Base-by-base conservation (phyloP, 306 rosid species). In the Arachis hypogaea region DNA sequence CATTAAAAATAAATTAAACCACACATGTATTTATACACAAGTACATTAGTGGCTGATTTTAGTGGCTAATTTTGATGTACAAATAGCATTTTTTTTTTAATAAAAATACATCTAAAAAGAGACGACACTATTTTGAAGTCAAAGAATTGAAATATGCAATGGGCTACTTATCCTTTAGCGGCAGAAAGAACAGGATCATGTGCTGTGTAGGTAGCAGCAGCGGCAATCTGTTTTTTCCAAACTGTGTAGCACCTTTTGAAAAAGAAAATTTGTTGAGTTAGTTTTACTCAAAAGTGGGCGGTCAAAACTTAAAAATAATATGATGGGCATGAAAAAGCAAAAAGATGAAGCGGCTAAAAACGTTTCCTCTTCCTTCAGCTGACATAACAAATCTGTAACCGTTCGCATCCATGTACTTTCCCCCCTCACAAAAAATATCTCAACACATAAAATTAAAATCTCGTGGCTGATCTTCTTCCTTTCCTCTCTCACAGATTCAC, bases 241-340 rank as follows among this genome's bases (percentile, higher is more conserved):
- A 22, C 28, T 22, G 28, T 22, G 28, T 22, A 22, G 28, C 28
- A 22, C 28, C 28, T 22, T 22, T 22, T 22, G 1, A 22, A 22
- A 22, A 22, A 22, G 28, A 22, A 22, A 22, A 22, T 22, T 22
- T 22, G 28, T 22, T 1, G 28, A 22, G 5, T 52, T 5, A 14
- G 58, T 52, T 52, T 52, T 52, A 52, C 58, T 14, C 7, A 52
- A 49, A 49, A 14, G 56, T 12, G 58, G 58, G 58, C 58, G 58
- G 58, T 52, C 1, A 52, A 14, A 14, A 14, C 14, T 14, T 14
- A 14, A 52, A 51, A n/a, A 49, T 49, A n/a, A 49, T 49, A 50
- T 52, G 12, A n/a, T n/a, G 5, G 58, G 58, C 29, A 52, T 6
- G 58, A 52, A 52, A 52, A 52, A 1, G 57, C 16, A 1, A n/a